Evolutionary conservation across 2,329 filamentous ascomycete genomes (phyloP).

Genomic region (Lasiodiplodia gonubiensis): DNA sequence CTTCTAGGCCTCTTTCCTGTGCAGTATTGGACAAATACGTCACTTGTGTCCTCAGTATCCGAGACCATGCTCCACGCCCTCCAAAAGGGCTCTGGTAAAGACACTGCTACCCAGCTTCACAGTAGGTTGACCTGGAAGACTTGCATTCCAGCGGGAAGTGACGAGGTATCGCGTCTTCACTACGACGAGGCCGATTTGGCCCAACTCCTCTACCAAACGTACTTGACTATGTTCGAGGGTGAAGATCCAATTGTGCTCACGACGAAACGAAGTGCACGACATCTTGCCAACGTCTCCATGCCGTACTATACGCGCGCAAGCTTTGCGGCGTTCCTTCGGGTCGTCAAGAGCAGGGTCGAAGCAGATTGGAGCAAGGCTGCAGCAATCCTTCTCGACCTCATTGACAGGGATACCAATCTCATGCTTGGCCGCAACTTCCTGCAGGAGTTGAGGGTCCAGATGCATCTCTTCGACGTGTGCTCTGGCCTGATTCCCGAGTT

Average conservation of each 20-base stretch:
- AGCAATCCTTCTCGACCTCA: constrained; percentile 7
- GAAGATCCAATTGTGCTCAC: constrained; percentile 22
- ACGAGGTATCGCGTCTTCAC: constrained; percentile 43
- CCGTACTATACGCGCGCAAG: constrained; percentile 32
- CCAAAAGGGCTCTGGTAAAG: neutral
- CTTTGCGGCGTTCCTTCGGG: constrained; percentile 29
- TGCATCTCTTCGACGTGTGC: constrained; percentile 29
- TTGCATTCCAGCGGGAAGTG: neutral
- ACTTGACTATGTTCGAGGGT: constrained; percentile 32
- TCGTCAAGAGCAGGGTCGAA: constrained; percentile 14
- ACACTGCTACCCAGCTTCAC: neutral
- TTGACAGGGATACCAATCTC: constrained; percentile 27
- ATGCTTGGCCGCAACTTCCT: constrained; percentile 30
- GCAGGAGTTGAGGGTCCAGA: constrained; percentile 31
- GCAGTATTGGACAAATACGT: constrained; percentile 58
- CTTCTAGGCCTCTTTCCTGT: constrained; percentile 56
- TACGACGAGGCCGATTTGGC: constrained; percentile 28
- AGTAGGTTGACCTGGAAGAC: constrained; percentile 5
- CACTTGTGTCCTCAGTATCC: constrained; percentile 36
- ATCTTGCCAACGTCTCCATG: constrained; percentile 34
- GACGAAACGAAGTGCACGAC: neutral
- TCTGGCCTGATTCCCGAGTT: constrained; percentile 17
- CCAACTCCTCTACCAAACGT: constrained; percentile 28
- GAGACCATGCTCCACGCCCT: constrained; percentile 29
- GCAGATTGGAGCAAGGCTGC: constrained; percentile 28